Evolutionary conservation across 768 basidiomycete genomes (phyloP).

Genomic region (Lactifluus echinatus): DNA sequence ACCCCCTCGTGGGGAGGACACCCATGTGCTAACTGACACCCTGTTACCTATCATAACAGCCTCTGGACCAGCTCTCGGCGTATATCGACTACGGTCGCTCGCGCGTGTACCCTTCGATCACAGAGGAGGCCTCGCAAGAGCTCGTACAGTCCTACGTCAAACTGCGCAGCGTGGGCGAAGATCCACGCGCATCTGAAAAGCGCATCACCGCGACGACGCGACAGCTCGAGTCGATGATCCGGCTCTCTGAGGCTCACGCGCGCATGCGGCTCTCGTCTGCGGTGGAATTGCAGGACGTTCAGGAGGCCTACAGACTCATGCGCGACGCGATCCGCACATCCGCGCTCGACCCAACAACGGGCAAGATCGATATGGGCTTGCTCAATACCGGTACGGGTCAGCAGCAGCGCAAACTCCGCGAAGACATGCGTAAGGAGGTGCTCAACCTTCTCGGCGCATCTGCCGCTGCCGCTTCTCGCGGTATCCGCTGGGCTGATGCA

Average conservation of each 20-base stretch:
- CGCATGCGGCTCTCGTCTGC: constrained; percentile 88
- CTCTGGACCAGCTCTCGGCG: constrained; percentile 81
- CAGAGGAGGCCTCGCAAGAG: constrained; percentile 74
- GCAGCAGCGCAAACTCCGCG: constrained; percentile 75
- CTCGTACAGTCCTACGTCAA: constrained; percentile 88
- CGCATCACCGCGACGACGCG: constrained; percentile 97
- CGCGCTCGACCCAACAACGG: constrained; percentile 93
- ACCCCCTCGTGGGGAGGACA: too few species aligned
- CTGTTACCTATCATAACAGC: constrained; percentile 45
- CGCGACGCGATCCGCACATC: constrained; percentile 90
- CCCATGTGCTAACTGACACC: too few species aligned
- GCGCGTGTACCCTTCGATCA: constrained; percentile 77
- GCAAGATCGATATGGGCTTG: constrained; percentile 95
- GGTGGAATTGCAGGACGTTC: constrained; percentile 81
- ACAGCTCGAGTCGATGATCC: constrained; percentile 95
- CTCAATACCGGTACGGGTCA: constrained; percentile 89
- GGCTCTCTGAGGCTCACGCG: constrained; percentile 92
- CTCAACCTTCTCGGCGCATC: constrained; percentile 47
- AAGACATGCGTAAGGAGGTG: constrained; percentile 85
- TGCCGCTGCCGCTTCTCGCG: constrained; percentile 40
- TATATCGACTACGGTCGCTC: constrained; percentile 92
- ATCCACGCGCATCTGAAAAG: constrained; percentile 80
- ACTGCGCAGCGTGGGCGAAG: constrained; percentile 86
- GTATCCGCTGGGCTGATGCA: constrained; percentile 79
- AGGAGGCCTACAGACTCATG: constrained; percentile 91